These are phyloP conservation scores for Trichoderma arundinaceum DNA, from an alignment of 2,329 filamentous ascomycete genomes.

Conservation along the genomic window DNA sequence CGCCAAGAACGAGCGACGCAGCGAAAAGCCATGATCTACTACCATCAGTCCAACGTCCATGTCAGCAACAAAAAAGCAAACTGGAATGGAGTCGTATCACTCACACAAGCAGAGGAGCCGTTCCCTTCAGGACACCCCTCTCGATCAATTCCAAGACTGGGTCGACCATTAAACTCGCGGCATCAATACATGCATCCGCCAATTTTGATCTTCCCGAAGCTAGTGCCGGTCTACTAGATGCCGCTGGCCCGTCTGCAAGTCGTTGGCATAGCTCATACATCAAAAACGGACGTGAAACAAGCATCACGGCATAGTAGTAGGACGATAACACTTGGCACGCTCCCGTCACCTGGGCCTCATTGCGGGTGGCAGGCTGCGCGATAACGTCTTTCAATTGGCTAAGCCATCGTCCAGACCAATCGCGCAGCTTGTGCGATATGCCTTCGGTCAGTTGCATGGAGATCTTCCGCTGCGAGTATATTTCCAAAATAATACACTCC, in stretches of 20 bases:
- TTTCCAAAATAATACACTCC: slow-evolving; percentile 57
- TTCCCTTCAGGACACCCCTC: slow-evolving; percentile 49
- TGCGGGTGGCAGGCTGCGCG: slow-evolving; percentile 34
- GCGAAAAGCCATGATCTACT: slow-evolving; percentile 60
- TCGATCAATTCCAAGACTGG: slow-evolving; percentile 53
- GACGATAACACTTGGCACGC: slow-evolving; percentile 59
- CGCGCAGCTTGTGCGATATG: slow-evolving; percentile 57
- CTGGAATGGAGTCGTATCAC: slow-evolving; percentile 35
- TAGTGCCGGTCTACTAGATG: slow-evolving; percentile 36
- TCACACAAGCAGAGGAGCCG: slow-evolving; percentile 58
- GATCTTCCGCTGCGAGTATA: slow-evolving; percentile 60
- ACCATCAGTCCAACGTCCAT: background rate
- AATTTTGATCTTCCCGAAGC: slow-evolving; percentile 55
- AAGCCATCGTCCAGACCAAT: slow-evolving; percentile 59
- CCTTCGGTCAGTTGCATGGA: slow-evolving; percentile 59
- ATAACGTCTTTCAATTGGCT: slow-evolving; percentile 50
- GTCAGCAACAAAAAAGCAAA: background rate
- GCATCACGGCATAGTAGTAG: slow-evolving; percentile 64
- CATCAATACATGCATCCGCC: slow-evolving; percentile 61
- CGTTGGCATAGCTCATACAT: slow-evolving; percentile 60
- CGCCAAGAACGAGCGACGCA: slow-evolving; percentile 57
- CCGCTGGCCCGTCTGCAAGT: slow-evolving; percentile 45
- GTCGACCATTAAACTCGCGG: slow-evolving; percentile 60
- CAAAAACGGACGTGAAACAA: slow-evolving; percentile 60
- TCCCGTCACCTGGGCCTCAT: slow-evolving; percentile 47